A percentile compares a stretch with the other conserved stretches of the same genome.
These are phyloP conservation scores for Talaromyces sp. DNA, from an alignment of 2,329 filamentous ascomycete genomes.

Conservation along the genomic window DNA sequence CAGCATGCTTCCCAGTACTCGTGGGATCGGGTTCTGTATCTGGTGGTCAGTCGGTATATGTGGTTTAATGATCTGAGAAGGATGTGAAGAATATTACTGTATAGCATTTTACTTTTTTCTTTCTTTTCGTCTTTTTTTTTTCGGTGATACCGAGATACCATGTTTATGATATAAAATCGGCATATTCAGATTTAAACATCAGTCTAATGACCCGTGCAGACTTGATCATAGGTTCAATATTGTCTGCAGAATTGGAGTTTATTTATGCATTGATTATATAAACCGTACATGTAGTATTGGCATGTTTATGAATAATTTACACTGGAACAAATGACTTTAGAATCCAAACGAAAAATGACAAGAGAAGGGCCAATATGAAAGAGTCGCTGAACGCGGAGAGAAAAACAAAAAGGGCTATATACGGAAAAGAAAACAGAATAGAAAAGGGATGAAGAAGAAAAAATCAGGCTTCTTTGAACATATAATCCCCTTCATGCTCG, in stretches of 20 bases:
- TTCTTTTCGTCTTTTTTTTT: background rate
- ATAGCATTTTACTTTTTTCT: background rate
- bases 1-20: constrained; percentile 37
- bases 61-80: constrained; percentile 32
- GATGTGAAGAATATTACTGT: background rate
- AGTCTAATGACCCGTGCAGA: background rate
- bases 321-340: background rate
- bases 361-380: background rate
- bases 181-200: background rate
- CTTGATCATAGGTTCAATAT: background rate
- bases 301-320: background rate
- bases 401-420: background rate
- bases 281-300: too few relatives aligned
- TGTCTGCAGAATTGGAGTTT: background rate
- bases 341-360: background rate
- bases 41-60: constrained; percentile 36
- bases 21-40: constrained; percentile 37
- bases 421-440: background rate
- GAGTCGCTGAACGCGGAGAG: background rate
- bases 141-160: background rate
- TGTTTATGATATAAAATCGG: background rate
- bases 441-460: background rate
- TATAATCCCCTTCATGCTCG: background rate
- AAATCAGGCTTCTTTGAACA: background rate
- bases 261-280: background rate